Evolutionary conservation across 176 grass and related monocot genomes (phyloP), one percentile per base, ranked within the genome.

Genomic region (Chloris gayana): DNA sequence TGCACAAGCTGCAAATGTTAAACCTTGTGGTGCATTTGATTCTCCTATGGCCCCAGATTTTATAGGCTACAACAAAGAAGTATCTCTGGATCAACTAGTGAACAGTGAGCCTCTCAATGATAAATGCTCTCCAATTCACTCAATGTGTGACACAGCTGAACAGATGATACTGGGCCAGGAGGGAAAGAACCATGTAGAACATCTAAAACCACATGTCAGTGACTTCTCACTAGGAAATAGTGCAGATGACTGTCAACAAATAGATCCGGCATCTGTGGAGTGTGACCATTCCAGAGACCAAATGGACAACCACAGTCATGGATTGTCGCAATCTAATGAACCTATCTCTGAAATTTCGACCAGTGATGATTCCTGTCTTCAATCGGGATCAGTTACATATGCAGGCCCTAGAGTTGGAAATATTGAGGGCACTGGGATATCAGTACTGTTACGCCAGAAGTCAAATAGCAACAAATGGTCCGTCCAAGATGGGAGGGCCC

Each of bases 391-490:
- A 88, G 64, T 24, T 66, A 33, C 25, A 32, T 46, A 60, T 82
- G 38, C 42, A 67, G 82, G 46, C 14, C 70, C 77, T 70, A 78
- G 75, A 29, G 66, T 71, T 83, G 91, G 77, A 74, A 81, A 82
- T 80, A 44, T 68, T 64, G 91, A 94, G 76, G 85, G 73, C 22
- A 74, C 88, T 81, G 90, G 86, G 61, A 95, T 95, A 75, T 94
- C 92, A 34, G 75, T 91, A 62, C 82, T 98, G 47, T 51, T 95
- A 84, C 73, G 85, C 77, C 88, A 94, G 75, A 87, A 78, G 30
- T 88, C 90, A 51, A 92, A 72, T 68, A 91, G 75, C 75, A 95
- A 77, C 60, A 98, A 82, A 84, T 91, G 88, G 77, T 86, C 88
- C 56, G 72, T 81, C 39, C 33, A 93, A 63, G 91, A 81, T 87